phyloP scores from a whole-genome alignment of 2,329 filamentous ascomycete genomes.

The Diatrype stigma region DNA sequence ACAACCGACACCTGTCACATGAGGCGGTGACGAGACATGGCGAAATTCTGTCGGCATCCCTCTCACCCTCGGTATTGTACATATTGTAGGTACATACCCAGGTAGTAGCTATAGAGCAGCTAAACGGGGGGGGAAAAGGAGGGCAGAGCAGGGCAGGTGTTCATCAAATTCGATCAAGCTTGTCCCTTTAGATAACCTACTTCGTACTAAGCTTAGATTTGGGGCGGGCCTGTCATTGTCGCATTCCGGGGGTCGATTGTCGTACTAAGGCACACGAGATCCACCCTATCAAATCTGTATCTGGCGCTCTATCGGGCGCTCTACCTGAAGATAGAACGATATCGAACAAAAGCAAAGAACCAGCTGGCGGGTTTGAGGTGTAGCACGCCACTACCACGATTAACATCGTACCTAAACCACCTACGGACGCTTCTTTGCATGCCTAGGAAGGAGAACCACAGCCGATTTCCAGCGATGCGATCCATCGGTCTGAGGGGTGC shows the following conservation, averaged over 20 bases:
- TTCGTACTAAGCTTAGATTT: neutral
- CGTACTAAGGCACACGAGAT: neutral
- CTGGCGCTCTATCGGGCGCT: neutral
- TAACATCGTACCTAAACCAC: too few relatives aligned
- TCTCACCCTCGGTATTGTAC: too few relatives aligned
- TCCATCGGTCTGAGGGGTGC: too few relatives aligned
- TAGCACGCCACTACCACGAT: too few relatives aligned
- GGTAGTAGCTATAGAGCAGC: too few relatives aligned
- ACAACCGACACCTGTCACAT: neutral
- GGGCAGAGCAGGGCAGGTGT: neutral
- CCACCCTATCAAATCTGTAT: neutral
- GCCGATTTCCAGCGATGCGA: too few relatives aligned
- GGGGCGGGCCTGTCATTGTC: neutral
- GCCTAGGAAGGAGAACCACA: too few relatives aligned
- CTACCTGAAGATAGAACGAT: neutral
- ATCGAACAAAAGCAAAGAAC: too few relatives aligned
- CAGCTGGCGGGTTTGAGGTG: too few relatives aligned
- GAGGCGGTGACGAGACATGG: neutral
- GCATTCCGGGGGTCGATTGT: neutral
- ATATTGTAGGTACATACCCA: too few relatives aligned
- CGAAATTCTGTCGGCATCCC: neutral
- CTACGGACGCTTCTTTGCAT: too few relatives aligned
- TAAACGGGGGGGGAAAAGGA: neutral
- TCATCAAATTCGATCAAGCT: too few relatives aligned
- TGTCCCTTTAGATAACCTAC: neutral